Percentiles rank a stretch among this genome's conserved stretches.
Conservation (phyloP, 192 early-diverging fungal genomes). For the Backusella luteola region DNA sequence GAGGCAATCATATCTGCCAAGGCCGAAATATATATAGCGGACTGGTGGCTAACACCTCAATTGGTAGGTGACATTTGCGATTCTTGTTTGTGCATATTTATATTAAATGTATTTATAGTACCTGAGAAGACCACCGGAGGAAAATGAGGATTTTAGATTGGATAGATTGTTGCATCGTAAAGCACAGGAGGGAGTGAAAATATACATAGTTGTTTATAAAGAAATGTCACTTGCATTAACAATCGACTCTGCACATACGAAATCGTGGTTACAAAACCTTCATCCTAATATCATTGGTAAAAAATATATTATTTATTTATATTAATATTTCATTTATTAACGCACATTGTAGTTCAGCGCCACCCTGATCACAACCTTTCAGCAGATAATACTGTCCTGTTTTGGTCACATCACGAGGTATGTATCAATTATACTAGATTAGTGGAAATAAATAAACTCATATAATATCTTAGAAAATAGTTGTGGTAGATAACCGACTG, state of each 20-base stretch:
- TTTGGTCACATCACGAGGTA: slow-evolving; percentile 80
- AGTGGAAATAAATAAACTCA: background rate
- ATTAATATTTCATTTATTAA: background rate
- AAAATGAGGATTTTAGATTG: slow-evolving; percentile 75
- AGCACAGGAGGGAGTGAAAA: slow-evolving; percentile 77
- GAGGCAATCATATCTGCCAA: slow-evolving; percentile 71
- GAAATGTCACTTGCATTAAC: slow-evolving; percentile 74
- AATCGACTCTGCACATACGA: slow-evolving; percentile 69
- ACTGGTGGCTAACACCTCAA: slow-evolving; percentile 87
- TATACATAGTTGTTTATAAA: slow-evolving; percentile 82
- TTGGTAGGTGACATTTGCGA: slow-evolving; percentile 35
- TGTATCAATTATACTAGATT: background rate
- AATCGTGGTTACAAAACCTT: slow-evolving; percentile 63
- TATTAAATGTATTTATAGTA: slow-evolving; percentile 39
- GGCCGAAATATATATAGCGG: slow-evolving; percentile 65
- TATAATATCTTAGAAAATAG: slow-evolving; percentile 58
- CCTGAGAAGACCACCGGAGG: slow-evolving; percentile 64
- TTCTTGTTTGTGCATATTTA: background rate
- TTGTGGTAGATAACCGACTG: slow-evolving; percentile 72
- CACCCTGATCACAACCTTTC: slow-evolving; percentile 71
- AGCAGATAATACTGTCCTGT: slow-evolving; percentile 57
- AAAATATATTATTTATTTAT: background rate
- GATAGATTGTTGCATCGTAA: slow-evolving; percentile 75
- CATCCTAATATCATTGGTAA: slow-evolving; percentile 73
- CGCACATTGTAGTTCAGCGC: slow-evolving; percentile 54